Evolutionary conservation across 129 eudicot species (phyloP).

Genomic region (Escallonia herrerae): DNA sequence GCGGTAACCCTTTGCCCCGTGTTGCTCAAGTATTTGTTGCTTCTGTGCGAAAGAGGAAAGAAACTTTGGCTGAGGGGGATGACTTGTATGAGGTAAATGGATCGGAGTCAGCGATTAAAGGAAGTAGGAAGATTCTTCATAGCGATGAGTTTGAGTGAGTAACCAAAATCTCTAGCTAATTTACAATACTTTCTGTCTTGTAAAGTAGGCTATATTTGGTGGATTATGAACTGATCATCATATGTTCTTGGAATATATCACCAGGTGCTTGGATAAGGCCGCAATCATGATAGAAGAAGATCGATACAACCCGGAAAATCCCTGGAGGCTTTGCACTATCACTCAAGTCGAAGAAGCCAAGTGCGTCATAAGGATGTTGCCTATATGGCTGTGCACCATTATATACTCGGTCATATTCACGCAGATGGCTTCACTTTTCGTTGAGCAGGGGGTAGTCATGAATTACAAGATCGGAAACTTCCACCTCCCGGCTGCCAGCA

Average conservation of each 20-base stretch:
- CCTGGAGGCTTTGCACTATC: conserved; percentile 70
- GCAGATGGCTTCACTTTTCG: conserved; percentile 84
- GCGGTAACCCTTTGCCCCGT: conserved; percentile 80
- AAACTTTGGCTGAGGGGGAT: conserved; percentile 14
- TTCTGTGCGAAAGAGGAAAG: conserved; percentile 40
- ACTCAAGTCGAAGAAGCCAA: conserved; percentile 93
- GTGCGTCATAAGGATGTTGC: conserved; percentile 63
- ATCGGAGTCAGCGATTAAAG: conserved; percentile 66
- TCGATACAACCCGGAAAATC: conserved; percentile 18
- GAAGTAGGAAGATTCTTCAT: conserved; percentile 76
- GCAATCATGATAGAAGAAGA: conserved; percentile 41
- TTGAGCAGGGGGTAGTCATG: conserved; percentile 79
- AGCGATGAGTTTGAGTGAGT: conserved; percentile 27
- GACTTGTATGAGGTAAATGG: conserved; percentile 62
- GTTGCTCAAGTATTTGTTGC: conserved; percentile 73
- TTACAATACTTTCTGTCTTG: not conserved
- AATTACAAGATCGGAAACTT: conserved; percentile 28
- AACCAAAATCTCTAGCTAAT: too few species aligned
- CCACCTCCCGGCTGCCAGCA: conserved; percentile 72
- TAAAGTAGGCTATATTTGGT: too few species aligned
- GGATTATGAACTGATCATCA: not conserved
- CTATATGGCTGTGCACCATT: conserved; percentile 87
- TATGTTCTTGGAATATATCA: too few species aligned
- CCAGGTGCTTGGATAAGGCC: conserved; percentile 68
- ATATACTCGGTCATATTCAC: conserved; percentile 79